Evolutionary conservation across 148 eudicot genomes (phyloP).

Genomic region (Oxyria digyna): DNA sequence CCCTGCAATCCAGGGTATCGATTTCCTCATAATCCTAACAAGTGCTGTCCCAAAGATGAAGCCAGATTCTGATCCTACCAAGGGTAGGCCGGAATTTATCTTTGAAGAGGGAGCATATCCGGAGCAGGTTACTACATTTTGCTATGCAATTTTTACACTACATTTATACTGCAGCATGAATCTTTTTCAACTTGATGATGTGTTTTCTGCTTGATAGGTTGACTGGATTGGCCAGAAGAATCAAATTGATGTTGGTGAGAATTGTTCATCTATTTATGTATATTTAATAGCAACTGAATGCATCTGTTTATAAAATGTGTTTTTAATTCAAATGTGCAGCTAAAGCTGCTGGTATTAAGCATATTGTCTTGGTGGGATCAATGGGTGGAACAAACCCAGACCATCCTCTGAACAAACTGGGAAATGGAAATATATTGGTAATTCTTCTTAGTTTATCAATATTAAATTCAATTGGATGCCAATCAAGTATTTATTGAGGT

Average conservation of each 20-base stretch:
- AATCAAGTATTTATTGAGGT: conserved; percentile 81
- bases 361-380: conserved; percentile 87
- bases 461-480: conserved; percentile 60
- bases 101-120: conserved; percentile 78
- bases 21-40: conserved; percentile 79
- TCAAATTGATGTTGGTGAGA: conserved; percentile 89
- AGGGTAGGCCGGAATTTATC: conserved; percentile 70
- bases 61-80: conserved; percentile 79
- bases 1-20: conserved; percentile 68
- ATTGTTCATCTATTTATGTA: background rate
- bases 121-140: conserved; percentile 49
- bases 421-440: conserved; percentile 92
- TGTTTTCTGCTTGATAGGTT: conserved; percentile 34
- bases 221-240: conserved; percentile 99
- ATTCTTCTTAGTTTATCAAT: conserved; percentile 8
- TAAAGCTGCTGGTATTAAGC: conserved; percentile 98
- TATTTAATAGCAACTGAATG: conserved; percentile 10
- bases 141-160: background rate
- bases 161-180: background rate
- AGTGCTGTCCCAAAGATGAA: conserved; percentile 93
- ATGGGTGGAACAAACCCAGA: conserved; percentile 89
- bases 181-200: conserved; percentile 19
- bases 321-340: conserved; percentile 34
- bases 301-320: conserved; percentile 1
- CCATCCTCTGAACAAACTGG: conserved; percentile 77